Conservation (phyloP, 306 rosid genomes). For the Phaseolus lunatus region DNA sequence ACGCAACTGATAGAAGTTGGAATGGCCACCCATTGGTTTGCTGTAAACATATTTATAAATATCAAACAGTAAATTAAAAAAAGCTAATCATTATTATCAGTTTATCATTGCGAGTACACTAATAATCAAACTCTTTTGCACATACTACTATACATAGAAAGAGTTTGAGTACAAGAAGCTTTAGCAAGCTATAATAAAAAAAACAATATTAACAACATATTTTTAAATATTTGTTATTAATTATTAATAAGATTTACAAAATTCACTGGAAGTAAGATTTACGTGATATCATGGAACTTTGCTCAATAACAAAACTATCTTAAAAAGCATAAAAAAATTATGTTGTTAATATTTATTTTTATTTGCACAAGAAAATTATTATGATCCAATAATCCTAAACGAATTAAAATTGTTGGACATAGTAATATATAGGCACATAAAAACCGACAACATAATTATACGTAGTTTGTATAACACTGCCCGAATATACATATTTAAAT, state of each 20-base stretch:
- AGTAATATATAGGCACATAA: slow-evolving; percentile 17
- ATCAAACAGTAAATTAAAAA: slow-evolving; percentile 29
- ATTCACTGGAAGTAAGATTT: neutral
- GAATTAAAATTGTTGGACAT: slow-evolving; percentile 13
- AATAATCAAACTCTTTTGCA: slow-evolving; percentile 42
- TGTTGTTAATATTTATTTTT: neutral
- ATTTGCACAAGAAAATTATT: neutral
- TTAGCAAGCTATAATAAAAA: neutral
- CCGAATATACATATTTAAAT: slow-evolving; percentile 27
- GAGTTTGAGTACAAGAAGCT: slow-evolving; percentile 20
- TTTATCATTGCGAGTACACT: slow-evolving; percentile 11
- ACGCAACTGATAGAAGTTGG: slow-evolving; percentile 92
- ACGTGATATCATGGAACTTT: neutral
- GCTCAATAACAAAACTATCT: neutral
- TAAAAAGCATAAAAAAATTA: neutral
- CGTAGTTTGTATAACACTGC: neutral
- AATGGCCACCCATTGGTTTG: slow-evolving; percentile 83
- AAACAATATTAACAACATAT: neutral
- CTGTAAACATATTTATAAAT: slow-evolving; percentile 53
- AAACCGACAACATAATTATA: neutral
- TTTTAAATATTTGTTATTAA: neutral
- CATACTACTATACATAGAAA: slow-evolving; percentile 41
- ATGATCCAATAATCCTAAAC: neutral
- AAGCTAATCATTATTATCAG: slow-evolving; percentile 27
- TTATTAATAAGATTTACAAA: neutral